Conservation (phyloP, 495 filamentous ascomycete genomes). For the Trichocladium antarcticum region DNA sequence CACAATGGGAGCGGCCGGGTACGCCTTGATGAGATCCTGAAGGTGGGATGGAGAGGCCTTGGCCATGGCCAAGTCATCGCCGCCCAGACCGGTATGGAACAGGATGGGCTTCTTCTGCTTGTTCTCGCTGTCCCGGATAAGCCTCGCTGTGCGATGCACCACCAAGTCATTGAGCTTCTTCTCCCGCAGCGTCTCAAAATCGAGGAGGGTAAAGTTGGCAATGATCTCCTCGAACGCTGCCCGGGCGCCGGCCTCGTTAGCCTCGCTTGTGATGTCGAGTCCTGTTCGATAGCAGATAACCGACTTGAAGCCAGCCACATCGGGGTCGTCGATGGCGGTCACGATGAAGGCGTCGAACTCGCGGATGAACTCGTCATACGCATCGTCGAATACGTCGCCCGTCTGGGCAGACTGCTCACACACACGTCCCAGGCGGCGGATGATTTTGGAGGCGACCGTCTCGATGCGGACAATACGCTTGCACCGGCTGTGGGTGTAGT, state of each 20-base stretch:
- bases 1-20: constrained; percentile 60
- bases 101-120: constrained; percentile 60
- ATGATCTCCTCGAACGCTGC: constrained; percentile 23
- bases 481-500: constrained; percentile 48
- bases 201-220: constrained; percentile 14
- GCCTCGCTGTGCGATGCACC: constrained; percentile 44
- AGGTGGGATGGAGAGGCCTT: constrained; percentile 67
- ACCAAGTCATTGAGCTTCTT: constrained; percentile 55
- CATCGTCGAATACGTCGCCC: constrained; percentile 18
- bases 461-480: constrained; percentile 81
- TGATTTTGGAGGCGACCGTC: constrained; percentile 54
- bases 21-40: constrained; percentile 60
- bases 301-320: constrained; percentile 76
- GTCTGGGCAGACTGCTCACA: constrained; percentile 7
- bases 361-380: constrained; percentile 23
- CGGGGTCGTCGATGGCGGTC: constrained; percentile 46
- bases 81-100: constrained; percentile 79
- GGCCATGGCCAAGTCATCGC: constrained; percentile 64
- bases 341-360: constrained; percentile 37
- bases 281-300: constrained; percentile 78
- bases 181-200: constrained; percentile 44
- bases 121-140: constrained; percentile 35
- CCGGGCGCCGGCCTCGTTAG: constrained; percentile 17
- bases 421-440: constrained; percentile 37
- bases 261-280: constrained; percentile 41